Evolutionary conservation across 805 yeast genomes (phyloP), one percentile per base, ranked within the genome.

Genomic region (Blastobotrys terrestris): DNA sequence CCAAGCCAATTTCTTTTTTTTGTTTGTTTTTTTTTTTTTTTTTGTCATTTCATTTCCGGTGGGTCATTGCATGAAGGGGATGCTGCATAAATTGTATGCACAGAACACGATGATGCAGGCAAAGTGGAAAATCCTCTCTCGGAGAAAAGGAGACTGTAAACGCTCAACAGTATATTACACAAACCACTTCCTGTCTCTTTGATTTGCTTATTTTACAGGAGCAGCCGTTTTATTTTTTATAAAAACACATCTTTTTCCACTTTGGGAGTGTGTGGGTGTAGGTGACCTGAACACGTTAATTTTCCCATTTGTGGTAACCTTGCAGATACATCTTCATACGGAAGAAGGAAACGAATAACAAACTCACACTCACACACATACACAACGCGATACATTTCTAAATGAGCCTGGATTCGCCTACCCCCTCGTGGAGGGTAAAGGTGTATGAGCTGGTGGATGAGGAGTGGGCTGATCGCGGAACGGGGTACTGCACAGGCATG

Each of bases 381-480:
- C 46, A 15, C 14, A 5, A 44, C 46, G 22, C 46, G 46, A 41
- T 19, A 41, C 15, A 19, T 16, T 11, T 15, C 13, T 14, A 19
- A 26, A 56, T 59, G 61, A 54, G 57, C 35, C 50, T 63, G 51
- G 66, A 63, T 35, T 56, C 64, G 8, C 72, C 75, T 4, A 63
- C 67, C 31, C 55, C 73, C 22, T 87, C 90, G 11, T 79, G 90
- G 63, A 73, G 97, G 58, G 99, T 92, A 48, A 92, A 91, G 64
- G 92, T 94, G n/a, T 94, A 92, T 64, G 76, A 87, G 14, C 73
- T 94, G 31, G 83, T 81, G 41, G 85, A 86, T 26, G 91, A 85
- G 48, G 84, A 80, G 60, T 92, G 99, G 99, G 73, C 81, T 41
- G 98, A 92, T 64, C 80, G 85, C 47, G 98, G 97, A 16, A 90